Evolutionary conservation across 148 eudicot genomes (phyloP).

Genomic region (Talinum fruticosum): DNA sequence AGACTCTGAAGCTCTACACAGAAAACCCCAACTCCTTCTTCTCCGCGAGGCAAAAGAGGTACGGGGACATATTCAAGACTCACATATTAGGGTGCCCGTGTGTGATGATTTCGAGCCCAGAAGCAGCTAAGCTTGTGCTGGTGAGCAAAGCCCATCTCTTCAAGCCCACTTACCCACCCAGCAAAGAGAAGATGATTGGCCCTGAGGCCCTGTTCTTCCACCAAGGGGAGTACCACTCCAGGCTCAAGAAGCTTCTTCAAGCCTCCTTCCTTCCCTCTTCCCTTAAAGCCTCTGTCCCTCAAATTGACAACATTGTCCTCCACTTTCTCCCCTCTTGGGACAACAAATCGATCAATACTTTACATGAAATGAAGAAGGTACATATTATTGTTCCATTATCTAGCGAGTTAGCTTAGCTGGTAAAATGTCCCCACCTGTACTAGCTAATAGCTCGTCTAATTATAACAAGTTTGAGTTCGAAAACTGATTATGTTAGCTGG

Average conservation of each 20-base stretch:
- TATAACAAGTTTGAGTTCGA: too few relatives aligned
- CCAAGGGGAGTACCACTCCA: constrained; percentile 71
- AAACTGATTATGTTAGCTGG: too few relatives aligned
- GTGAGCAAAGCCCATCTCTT: constrained; percentile 71
- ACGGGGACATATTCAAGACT: constrained; percentile 77
- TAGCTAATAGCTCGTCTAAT: too few relatives aligned
- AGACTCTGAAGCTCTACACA: constrained; percentile 80
- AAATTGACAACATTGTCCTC: constrained; percentile 59
- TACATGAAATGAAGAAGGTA: constrained; percentile 86
- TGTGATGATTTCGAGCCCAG: constrained; percentile 93
- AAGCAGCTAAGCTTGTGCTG: constrained; percentile 62
- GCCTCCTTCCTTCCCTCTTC: constrained; percentile 55
- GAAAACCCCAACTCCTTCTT: constrained; percentile 84
- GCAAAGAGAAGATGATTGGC: constrained; percentile 80
- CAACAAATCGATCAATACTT: constrained; percentile 45
- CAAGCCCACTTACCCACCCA: constrained; percentile 87
- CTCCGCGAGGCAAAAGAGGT: constrained; percentile 57
- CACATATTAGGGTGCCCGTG: constrained; percentile 93
- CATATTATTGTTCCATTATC: neutral
- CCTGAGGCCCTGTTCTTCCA: constrained; percentile 83
- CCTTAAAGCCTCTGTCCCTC: constrained; percentile 35
- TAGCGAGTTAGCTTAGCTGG: neutral
- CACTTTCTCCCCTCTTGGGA: constrained; percentile 56
- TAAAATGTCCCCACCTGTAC: too few relatives aligned
- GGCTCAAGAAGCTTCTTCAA: constrained; percentile 59